phyloP scores from a whole-genome alignment of 176 grass and related monocot genomes.

The Poa pratensis region DNA sequence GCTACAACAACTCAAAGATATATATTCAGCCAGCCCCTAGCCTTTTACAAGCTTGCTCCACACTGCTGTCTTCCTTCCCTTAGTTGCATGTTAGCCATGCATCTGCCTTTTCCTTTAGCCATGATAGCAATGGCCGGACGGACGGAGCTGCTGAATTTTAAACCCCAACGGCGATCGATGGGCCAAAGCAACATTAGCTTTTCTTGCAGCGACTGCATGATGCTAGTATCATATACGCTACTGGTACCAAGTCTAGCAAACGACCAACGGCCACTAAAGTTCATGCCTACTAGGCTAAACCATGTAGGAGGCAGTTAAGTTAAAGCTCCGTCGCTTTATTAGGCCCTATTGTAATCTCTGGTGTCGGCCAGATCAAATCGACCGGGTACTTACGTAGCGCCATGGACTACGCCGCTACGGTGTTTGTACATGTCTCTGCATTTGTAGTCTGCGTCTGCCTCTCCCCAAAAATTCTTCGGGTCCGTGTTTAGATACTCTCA shows the following conservation, averaged over 20 bases:
- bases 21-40: background rate
- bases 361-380: slow-evolving; percentile 23
- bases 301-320: slow-evolving; percentile 45
- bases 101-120: slow-evolving; percentile 33
- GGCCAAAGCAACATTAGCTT: slow-evolving; percentile 23
- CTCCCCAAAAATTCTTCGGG: background rate
- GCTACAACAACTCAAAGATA: slow-evolving; percentile 13
- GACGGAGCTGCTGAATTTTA: slow-evolving; percentile 24
- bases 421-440: background rate
- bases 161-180: slow-evolving; percentile 13
- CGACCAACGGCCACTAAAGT: slow-evolving; percentile 46
- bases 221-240: slow-evolving; percentile 8
- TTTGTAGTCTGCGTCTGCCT: slow-evolving; percentile 16
- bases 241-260: background rate
- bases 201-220: slow-evolving; percentile 8
- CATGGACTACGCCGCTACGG: slow-evolving; percentile 4
- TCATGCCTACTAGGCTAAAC: slow-evolving; percentile 29
- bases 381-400: background rate
- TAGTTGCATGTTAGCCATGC: slow-evolving; percentile 53
- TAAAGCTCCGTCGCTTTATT: slow-evolving; percentile 8
- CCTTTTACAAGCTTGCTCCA: slow-evolving; percentile 41
- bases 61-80: slow-evolving; percentile 17
- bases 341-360: slow-evolving; percentile 29
- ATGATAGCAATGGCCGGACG: slow-evolving; percentile 30
- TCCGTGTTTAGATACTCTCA: no score